Evolutionary conservation across 225 moss, liverwort and hornwort genomes (phyloP).

Genomic region (Thuidium tamariscinum): DNA sequence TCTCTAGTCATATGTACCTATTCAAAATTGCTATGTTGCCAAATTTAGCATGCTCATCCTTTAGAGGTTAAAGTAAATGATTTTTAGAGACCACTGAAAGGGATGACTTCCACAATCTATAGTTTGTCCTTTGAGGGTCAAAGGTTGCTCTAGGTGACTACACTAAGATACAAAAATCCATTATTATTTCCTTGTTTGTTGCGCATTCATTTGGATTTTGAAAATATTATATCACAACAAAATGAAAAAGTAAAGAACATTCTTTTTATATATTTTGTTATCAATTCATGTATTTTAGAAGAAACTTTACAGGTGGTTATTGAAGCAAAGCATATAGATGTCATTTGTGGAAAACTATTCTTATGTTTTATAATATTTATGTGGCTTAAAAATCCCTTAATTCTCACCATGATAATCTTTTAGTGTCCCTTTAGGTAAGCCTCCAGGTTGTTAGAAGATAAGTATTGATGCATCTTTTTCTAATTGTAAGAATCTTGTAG

Average conservation of each 20-base stretch:
- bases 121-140: too few species aligned
- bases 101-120: too few species aligned
- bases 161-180: accelerated
- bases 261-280: accelerated
- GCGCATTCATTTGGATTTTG: not conserved
- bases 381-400: accelerated
- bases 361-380: not conserved
- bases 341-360: accelerated
- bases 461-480: not conserved
- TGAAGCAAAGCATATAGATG: not conserved
- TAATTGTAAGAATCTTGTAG: not conserved
- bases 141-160: not conserved
- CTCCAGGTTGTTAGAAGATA: not conserved
- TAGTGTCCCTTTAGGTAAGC: too few species aligned
- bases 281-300: not conserved
- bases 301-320: not conserved
- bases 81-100: too few species aligned
- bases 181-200: not conserved
- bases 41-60: too few species aligned
- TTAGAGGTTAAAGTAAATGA: too few species aligned
- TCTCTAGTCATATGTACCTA: too few species aligned
- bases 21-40: too few species aligned
- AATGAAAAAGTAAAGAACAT: not conserved
- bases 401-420: accelerated
- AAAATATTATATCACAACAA: not conserved